Conservation (phyloP, 805 yeast species). For the Hanseniaspora meyeri region DNA sequence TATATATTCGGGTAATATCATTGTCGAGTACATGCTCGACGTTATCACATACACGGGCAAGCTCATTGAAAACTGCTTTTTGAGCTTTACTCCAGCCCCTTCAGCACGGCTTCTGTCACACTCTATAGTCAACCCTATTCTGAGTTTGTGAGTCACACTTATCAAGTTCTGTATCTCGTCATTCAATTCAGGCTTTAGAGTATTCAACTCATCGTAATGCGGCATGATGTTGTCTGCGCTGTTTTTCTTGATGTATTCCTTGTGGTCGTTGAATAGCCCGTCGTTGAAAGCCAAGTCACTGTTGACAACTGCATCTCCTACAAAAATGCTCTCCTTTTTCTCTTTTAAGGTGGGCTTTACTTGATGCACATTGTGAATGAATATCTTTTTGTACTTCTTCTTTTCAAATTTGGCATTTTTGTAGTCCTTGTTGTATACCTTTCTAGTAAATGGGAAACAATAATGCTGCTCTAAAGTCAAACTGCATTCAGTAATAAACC, state of each 20-base stretch:
- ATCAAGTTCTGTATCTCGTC: background rate
- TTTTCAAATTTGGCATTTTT: background rate
- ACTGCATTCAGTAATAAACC: constrained; percentile 2
- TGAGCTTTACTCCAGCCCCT: background rate
- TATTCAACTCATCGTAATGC: constrained; percentile 11
- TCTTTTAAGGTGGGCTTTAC: background rate
- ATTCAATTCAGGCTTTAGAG: background rate
- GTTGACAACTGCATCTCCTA: background rate
- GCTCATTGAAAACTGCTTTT: constrained; percentile 9
- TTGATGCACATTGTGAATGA: background rate
- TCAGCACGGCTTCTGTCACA: background rate
- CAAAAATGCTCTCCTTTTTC: background rate
- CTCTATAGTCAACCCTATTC: background rate
- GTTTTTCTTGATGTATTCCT: background rate
- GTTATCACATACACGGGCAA: constrained; percentile 8
- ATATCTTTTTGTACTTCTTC: constrained; percentile 7
- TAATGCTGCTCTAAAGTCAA: constrained; percentile 7
- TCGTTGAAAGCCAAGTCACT: constrained; percentile 2
- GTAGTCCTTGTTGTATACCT: background rate
- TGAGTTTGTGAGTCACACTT: background rate
- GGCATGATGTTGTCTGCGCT: background rate
- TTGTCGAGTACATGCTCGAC: constrained; percentile 1
- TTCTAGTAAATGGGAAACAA: constrained; percentile 2
- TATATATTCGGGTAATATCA: constrained; percentile 4
- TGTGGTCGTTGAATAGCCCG: background rate